Conservation (phyloP, 306 rosid species). For the Prunus davidiana region DNA sequence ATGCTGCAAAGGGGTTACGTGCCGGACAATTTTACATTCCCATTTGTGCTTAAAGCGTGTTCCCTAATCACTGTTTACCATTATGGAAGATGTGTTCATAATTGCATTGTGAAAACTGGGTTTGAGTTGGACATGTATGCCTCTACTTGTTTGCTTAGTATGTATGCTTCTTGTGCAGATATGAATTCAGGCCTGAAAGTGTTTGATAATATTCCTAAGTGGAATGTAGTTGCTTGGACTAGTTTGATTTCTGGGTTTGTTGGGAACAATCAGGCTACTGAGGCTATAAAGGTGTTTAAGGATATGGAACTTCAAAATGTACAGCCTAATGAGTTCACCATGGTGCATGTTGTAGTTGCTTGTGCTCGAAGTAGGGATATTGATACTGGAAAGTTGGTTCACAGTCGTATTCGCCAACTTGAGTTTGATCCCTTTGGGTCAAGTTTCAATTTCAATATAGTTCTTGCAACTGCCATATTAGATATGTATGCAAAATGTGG, state of each 20-base stretch:
- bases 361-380: constrained; percentile 64
- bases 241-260: constrained; percentile 66
- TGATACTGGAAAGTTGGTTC: constrained; percentile 52
- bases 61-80: constrained; percentile 20
- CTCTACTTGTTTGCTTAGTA: constrained; percentile 56
- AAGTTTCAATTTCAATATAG: constrained; percentile 30
- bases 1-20: constrained; percentile 54
- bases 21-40: constrained; percentile 73
- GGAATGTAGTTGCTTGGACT: constrained; percentile 84
- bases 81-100: constrained; percentile 58
- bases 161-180: constrained; percentile 49
- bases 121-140: constrained; percentile 46
- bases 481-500: constrained; percentile 88
- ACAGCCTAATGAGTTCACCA: constrained; percentile 67
- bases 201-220: constrained; percentile 60
- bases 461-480: constrained; percentile 64
- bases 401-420: constrained; percentile 37
- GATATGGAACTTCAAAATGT: constrained; percentile 47
- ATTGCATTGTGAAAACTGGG: constrained; percentile 56
- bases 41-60: constrained; percentile 67
- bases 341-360: constrained; percentile 69
- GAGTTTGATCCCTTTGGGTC: constrained; percentile 58
- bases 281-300: constrained; percentile 48
- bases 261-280: constrained; percentile 21
- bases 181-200: constrained; percentile 41